These are phyloP conservation scores for Tulasnella sp. DNA, from an alignment of 768 basidiomycete species.

Conservation along the genomic window DNA sequence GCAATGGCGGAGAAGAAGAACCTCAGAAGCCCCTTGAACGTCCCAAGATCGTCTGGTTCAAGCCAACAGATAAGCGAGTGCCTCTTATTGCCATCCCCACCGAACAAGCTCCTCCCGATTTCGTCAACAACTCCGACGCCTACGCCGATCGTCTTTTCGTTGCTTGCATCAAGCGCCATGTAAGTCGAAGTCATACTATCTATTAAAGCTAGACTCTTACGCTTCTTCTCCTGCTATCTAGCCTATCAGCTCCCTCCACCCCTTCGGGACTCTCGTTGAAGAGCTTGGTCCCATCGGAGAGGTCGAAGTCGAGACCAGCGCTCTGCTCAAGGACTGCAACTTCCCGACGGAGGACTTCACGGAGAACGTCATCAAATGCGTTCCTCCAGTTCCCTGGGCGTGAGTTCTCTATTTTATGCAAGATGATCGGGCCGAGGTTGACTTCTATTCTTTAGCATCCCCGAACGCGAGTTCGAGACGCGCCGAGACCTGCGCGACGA, in stretches of 20 bases:
- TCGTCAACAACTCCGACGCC: slow-evolving; percentile 87
- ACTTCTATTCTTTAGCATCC: slow-evolving; percentile 52
- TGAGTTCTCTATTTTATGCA: slow-evolving; percentile 43
- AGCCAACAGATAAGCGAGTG: slow-evolving; percentile 98
- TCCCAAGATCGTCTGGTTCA: slow-evolving; percentile 99
- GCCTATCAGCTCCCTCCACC: slow-evolving; percentile 95
- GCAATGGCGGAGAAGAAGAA: slow-evolving; percentile 79
- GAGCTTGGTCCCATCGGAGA: slow-evolving; percentile 98
- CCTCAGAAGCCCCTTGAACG: slow-evolving; percentile 75
- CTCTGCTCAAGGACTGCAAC: slow-evolving; percentile 96
- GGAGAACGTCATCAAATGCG: slow-evolving; percentile 90
- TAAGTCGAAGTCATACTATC: slow-evolving; percentile 49
- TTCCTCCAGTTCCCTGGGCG: slow-evolving; percentile 95
- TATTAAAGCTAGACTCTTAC: slow-evolving; percentile 9
- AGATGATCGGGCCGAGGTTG: slow-evolving; percentile 29
- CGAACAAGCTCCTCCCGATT: slow-evolving; percentile 94
- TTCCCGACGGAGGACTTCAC: slow-evolving; percentile 97
- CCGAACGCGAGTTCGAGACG: slow-evolving; percentile 80
- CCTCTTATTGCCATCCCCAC: slow-evolving; percentile 98
- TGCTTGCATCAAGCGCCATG: slow-evolving; percentile 97
- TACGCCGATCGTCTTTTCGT: slow-evolving; percentile 92
- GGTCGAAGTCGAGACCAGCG: slow-evolving; percentile 95
- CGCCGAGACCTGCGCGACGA: slow-evolving; percentile 84
- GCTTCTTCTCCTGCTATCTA: slow-evolving; percentile 36
- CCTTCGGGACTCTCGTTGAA: slow-evolving; percentile 96